Base-by-base conservation (phyloP, 164 flowering plant species). In the Warburgia ugandensis region DNA sequence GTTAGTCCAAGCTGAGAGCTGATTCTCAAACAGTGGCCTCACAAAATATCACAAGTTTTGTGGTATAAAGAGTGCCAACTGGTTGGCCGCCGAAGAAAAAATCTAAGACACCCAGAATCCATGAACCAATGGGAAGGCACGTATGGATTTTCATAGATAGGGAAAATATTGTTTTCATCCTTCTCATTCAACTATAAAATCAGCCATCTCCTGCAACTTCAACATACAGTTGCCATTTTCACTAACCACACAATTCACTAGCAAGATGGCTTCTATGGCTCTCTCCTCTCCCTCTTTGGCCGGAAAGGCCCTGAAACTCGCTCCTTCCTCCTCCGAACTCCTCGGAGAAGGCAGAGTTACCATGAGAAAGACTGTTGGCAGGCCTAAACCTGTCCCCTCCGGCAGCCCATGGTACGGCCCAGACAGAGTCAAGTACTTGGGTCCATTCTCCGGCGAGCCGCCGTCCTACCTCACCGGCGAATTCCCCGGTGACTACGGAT, bases 391-490 rank as follows among this genome's bases (percentile, higher is more conserved):
- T 31, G 35, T 31, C 35, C n/a, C n/a, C n/a, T n/a, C n/a, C n/a
- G n/a, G n/a, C n/a, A n/a, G n/a, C n/a, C n/a, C n/a, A n/a, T n/a
- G n/a, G n/a, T n/a, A n/a, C n/a, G n/a, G n/a, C n/a, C n/a, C n/a
- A n/a, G n/a, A n/a, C n/a, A n/a, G n/a, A n/a, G n/a, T n/a, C 12
- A 31, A 31, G 35, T 31, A 31, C 35, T 31, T 31, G 35, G 35
- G 35, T 0, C 35, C 35, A 7, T 31, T 31, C 35, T 53, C 56
- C 11, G 56, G 56, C 0, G 47, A 53, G 36, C 36, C 56, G 7
- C 56, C 47, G 10, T 40, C 56, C 45, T 53, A 53, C 2, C 56
- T 53, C 16, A 53, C 56, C 17, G 56, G 56, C 2, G 56, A 53
- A 29, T 53, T 53, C 38, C 47, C 56, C 19, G 56, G 56, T 29